Conservation (phyloP, 2,329 filamentous ascomycete species). For the Parastagonospora nodorum region DNA sequence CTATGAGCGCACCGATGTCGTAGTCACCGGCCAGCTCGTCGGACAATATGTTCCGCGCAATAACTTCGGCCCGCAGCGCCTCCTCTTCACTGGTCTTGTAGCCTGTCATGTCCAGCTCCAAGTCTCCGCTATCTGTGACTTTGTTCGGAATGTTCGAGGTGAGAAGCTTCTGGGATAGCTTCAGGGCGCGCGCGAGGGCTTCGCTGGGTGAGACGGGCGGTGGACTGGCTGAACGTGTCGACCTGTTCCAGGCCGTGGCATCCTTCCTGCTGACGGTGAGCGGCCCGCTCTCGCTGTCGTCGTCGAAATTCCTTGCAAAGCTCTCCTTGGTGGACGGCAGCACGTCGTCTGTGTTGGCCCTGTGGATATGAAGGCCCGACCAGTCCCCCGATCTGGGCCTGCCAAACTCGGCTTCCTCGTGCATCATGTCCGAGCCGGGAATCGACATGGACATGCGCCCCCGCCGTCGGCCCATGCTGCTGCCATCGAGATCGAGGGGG, state of each 20-base stretch:
- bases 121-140: slow-evolving; percentile 88
- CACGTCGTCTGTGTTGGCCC: slow-evolving; percentile 60
- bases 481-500: slow-evolving; percentile 66
- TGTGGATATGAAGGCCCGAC: slow-evolving; percentile 42
- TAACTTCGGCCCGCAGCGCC: slow-evolving; percentile 86
- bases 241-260: slow-evolving; percentile 42
- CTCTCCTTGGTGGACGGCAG: slow-evolving; percentile 52
- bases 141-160: slow-evolving; percentile 90
- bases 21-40: slow-evolving; percentile 95
- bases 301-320: slow-evolving; percentile 41
- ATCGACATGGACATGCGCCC: slow-evolving; percentile 40
- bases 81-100: slow-evolving; percentile 96
- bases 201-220: slow-evolving; percentile 73
- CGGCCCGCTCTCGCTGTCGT: slow-evolving; percentile 27
- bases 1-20: slow-evolving; percentile 93
- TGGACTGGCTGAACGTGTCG: slow-evolving; percentile 71
- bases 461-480: slow-evolving; percentile 25
- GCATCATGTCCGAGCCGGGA: slow-evolving; percentile 26
- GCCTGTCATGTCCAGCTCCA: slow-evolving; percentile 98
- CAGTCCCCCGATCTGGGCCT: slow-evolving; percentile 42
- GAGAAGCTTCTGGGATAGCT: slow-evolving; percentile 84
- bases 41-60: slow-evolving; percentile 87
- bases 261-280: slow-evolving; percentile 41
- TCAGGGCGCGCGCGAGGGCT: slow-evolving; percentile 80
- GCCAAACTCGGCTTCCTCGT: slow-evolving; percentile 19